Percentiles rank a stretch among this genome's conserved stretches.
Evolutionary conservation across 1,139 yeast genomes (phyloP).

Genomic region (Hyphopichia fennica): DNA sequence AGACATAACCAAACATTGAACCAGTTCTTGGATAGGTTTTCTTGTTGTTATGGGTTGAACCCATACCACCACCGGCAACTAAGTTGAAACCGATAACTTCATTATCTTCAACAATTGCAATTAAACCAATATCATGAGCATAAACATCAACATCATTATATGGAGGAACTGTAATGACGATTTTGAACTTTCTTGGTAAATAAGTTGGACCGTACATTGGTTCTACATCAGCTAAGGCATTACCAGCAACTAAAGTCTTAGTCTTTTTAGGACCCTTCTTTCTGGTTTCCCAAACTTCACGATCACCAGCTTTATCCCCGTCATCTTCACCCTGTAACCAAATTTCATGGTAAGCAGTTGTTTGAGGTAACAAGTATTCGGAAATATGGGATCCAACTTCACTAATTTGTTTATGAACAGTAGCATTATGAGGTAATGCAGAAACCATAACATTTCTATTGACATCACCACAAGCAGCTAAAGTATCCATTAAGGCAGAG

Average conservation of each 20-base stretch:
- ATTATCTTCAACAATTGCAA: conserved; percentile 78
- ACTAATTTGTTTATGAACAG: conserved; percentile 75
- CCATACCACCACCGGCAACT: conserved; percentile 98
- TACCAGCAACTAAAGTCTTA: conserved; percentile 83
- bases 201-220: conserved; percentile 87
- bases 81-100: conserved; percentile 78
- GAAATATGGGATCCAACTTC: conserved; percentile 66
- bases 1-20: conserved; percentile 75
- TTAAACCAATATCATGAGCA: conserved; percentile 91
- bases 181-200: conserved; percentile 93
- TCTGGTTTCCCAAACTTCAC: conserved; percentile 70
- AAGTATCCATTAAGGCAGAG: conserved; percentile 84
- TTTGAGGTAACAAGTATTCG: conserved; percentile 80
- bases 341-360: conserved; percentile 96
- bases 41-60: conserved; percentile 93
- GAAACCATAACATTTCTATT: conserved; percentile 93
- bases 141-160: conserved; percentile 95
- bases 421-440: conserved; percentile 83
- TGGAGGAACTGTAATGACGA: conserved; percentile 95
- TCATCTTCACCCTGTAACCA: conserved; percentile 92
- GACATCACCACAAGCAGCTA: conserved; percentile 99
- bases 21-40: conserved; percentile 97
- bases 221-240: conserved; percentile 80
- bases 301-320: conserved; percentile 66
- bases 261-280: conserved; percentile 76